Evolutionary conservation across 2,329 filamentous ascomycete genomes (phyloP).

Genomic region (Ascomycota sp.): DNA sequence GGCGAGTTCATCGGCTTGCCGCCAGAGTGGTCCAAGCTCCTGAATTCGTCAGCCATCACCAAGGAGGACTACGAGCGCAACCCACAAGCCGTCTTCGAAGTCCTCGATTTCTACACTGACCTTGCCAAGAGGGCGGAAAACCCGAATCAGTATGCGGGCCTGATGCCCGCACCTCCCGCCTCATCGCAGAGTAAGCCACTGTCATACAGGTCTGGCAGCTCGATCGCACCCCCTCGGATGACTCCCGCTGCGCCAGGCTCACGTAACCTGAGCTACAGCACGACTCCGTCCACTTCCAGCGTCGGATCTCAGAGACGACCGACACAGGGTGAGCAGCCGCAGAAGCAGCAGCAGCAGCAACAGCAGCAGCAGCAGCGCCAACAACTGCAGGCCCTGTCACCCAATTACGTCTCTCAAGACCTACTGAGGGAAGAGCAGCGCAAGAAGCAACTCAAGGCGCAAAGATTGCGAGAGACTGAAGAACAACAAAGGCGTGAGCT

Average conservation of each 20-base stretch:
- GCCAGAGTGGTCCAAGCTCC: conserved; percentile 87
- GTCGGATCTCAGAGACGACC: conserved; percentile 22
- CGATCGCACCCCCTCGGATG: conserved; percentile 49
- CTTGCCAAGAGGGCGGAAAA: conserved; percentile 59
- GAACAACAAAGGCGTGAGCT: conserved; percentile 55
- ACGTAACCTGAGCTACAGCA: conserved; percentile 22
- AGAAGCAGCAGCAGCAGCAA: conserved; percentile 21
- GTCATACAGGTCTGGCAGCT: conserved; percentile 33
- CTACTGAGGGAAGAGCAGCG: conserved; percentile 34
- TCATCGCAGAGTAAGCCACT: conserved; percentile 40
- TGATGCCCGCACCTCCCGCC: conserved; percentile 46
- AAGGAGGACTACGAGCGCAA: conserved; percentile 98
- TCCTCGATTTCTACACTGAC: conserved; percentile 70
- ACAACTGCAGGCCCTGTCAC: conserved; percentile 35
- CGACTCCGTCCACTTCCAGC: conserved; percentile 14
- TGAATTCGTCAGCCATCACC: conserved; percentile 91
- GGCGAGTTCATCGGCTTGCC: conserved; percentile 90
- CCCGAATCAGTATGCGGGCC: conserved; percentile 44
- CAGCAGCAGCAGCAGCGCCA: conserved; percentile 34
- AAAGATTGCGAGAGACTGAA: conserved; percentile 34
- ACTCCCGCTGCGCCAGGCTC: conserved; percentile 23
- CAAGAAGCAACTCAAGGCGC: conserved; percentile 40
- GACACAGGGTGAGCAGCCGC: conserved; percentile 19
- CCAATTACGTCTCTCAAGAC: conserved; percentile 32
- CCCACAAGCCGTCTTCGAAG: conserved; percentile 66